Base-by-base conservation (phyloP, 2,329 filamentous ascomycete genomes). In the Aaosphaeria arxii region DNA sequence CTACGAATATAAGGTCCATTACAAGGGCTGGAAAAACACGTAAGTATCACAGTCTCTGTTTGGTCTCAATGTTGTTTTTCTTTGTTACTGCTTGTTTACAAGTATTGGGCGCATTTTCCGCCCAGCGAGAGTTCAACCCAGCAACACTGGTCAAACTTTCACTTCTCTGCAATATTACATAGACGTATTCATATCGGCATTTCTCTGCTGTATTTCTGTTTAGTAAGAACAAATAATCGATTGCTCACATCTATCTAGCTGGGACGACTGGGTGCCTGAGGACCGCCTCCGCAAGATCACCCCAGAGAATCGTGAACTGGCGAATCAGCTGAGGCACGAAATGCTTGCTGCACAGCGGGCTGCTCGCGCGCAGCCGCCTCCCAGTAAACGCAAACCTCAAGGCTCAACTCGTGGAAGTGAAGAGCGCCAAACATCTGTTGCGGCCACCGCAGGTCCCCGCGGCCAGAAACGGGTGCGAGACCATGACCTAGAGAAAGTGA, bases 1-100 rank as follows among this genome's bases (percentile, higher is more conserved):
- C 32, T 91, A 84, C 66, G 84, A 90, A 69, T 99, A 95, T 76
- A 88, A 89, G 66, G 88, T 99, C 47, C 94, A 99, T 74, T 99
- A 99, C 77, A 97, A 97, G 74, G 94, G 94, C 64, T 99, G 94
- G 94, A 99, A 99, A 79, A 91, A 92, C 71, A 96, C 91, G 80
- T 88, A 76, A 74, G 85, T 85, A 50, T 31, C 24, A 45, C 11
- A n/a, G 17, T 24, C 24, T 17, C 11, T 17, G 11, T 24, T 32
- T 46, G 33, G 9, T 13, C 33, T 36, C 33, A 36, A 11, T 36
- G 2, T 36, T 36, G 9, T 36, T 11, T 36, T 36, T 9, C 13
- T 36, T 13, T 36, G 13, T 36, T 36, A 13, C 13, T 36, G 9
- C 33, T 11, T 36, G 33, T 9, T 36, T 13, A 24, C 17, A 24